A percentile compares a stretch with the other conserved stretches of the same genome.
phyloP scores from a whole-genome alignment of 2,329 filamentous ascomycete species.

The Calonectria naviculata region DNA sequence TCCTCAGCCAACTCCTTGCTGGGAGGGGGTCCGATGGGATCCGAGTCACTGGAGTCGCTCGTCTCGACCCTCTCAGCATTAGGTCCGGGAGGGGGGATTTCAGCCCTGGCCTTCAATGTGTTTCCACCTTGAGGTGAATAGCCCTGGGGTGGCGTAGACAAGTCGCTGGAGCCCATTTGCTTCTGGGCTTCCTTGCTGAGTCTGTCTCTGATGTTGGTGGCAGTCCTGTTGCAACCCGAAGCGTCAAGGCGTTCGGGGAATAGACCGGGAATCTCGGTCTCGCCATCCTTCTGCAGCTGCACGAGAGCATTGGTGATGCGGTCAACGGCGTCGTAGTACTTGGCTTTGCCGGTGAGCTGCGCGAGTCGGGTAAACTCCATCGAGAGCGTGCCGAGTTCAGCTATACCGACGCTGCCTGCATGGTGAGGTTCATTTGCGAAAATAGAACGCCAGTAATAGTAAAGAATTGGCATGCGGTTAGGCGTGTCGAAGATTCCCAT shows the following conservation, averaged over 20 bases:
- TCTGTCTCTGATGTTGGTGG: slow-evolving; percentile 42
- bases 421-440: slow-evolving; percentile 72
- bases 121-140: slow-evolving; percentile 27
- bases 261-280: slow-evolving; percentile 78
- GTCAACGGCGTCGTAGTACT: slow-evolving; percentile 91
- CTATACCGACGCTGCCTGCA: slow-evolving; percentile 68
- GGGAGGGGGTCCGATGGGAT: background rate
- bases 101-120: background rate
- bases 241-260: slow-evolving; percentile 85
- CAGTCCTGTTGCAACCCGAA: slow-evolving; percentile 78
- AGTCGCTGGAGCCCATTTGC: slow-evolving; percentile 47
- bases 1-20: background rate
- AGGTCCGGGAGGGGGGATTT: background rate
- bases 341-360: slow-evolving; percentile 82
- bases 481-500: slow-evolving; percentile 91
- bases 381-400: slow-evolving; percentile 83
- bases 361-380: slow-evolving; percentile 92
- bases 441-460: slow-evolving; percentile 80
- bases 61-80: background rate
- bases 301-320: slow-evolving; percentile 86
- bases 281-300: slow-evolving; percentile 73
- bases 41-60: background rate
- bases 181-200: slow-evolving; percentile 50
- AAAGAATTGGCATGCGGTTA: slow-evolving; percentile 89
- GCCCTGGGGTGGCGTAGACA: slow-evolving; percentile 41